phyloP scores from a whole-genome alignment of 2,329 filamentous ascomycete species.

The Ilyonectria destructans region DNA sequence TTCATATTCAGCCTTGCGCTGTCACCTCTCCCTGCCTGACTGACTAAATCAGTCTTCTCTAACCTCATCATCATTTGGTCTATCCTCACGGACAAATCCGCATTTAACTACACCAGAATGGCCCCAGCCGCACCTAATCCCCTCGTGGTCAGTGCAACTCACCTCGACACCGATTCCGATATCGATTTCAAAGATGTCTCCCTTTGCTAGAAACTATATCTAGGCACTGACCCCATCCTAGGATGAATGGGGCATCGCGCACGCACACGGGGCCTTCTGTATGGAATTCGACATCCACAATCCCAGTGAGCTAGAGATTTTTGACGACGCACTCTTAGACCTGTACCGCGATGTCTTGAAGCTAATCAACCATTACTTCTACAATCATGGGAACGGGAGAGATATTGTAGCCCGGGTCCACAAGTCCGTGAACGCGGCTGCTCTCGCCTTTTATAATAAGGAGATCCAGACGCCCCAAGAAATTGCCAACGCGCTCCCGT shows the following conservation, averaged over 20 bases:
- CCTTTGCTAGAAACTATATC: no score
- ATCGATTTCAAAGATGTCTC: background rate
- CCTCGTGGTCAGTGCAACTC: no score
- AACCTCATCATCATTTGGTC: background rate
- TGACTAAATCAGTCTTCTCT: no score
- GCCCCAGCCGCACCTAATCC: background rate
- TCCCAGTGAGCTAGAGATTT: no score
- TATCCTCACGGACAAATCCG: background rate
- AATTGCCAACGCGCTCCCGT: background rate
- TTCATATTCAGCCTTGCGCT: background rate
- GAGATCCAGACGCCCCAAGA: background rate
- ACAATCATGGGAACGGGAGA: background rate
- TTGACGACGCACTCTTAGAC: no score
- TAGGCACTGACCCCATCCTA: no score
- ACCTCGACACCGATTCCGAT: background rate
- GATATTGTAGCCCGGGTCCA: background rate
- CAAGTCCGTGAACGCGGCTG: background rate
- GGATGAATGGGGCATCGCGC: no score
- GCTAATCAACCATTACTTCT: no score
- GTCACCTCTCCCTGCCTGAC: background rate
- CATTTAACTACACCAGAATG: background rate
- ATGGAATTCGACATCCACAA: no score
- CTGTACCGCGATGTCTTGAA: no score
- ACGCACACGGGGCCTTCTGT: no score
- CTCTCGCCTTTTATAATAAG: background rate